Evolutionary conservation across 352 stramenopile species (phyloP).

Genomic region (Achlya hypogyna): DNA sequence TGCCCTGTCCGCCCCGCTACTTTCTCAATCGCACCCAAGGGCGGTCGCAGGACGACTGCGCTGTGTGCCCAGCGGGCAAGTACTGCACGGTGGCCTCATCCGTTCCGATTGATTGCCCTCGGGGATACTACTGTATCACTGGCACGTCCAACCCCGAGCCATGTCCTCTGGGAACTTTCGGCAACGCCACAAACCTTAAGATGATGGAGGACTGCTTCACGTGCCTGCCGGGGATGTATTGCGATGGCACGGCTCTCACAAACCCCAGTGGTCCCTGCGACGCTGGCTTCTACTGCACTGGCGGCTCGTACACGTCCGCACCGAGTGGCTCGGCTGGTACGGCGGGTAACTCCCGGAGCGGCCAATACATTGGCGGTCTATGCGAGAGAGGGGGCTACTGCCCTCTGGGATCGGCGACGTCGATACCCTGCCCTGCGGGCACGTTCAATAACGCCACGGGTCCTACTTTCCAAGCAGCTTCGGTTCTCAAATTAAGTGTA

Average conservation of each 20-base stretch:
- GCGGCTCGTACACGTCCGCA: slow-evolving; percentile 83
- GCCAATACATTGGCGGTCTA: slow-evolving; percentile 42
- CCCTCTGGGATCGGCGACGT: slow-evolving; percentile 45
- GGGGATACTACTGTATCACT: slow-evolving; percentile 83
- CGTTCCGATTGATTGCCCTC: slow-evolving; percentile 56
- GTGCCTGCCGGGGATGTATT: slow-evolving; percentile 88
- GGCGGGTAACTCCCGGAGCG: slow-evolving; percentile 53
- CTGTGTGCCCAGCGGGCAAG: slow-evolving; percentile 51
- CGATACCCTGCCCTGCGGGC: slow-evolving; percentile 25
- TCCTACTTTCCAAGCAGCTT: slow-evolving; percentile 22
- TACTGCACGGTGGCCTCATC: slow-evolving; percentile 60
- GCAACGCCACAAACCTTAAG: slow-evolving; percentile 61
- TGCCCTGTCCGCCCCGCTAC: slow-evolving; percentile 67
- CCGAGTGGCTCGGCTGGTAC: slow-evolving; percentile 72
- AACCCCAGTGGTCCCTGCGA: slow-evolving; percentile 68
- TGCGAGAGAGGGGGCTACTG: slow-evolving; percentile 67
- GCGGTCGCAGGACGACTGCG: slow-evolving; percentile 59
- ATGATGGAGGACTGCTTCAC: slow-evolving; percentile 76
- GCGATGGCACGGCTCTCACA: slow-evolving; percentile 75
- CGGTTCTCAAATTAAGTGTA: slow-evolving; percentile 24
- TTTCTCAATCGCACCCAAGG: slow-evolving; percentile 59
- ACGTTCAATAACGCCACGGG: slow-evolving; percentile 25
- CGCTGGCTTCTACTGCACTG: slow-evolving; percentile 86
- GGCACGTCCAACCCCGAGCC: slow-evolving; percentile 59
- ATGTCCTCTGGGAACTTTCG: slow-evolving; percentile 87